A percentile compares a stretch with the other conserved stretches of the same genome.
Evolutionary conservation across 139 green algal genomes (phyloP).

Genomic region (Desmodesmus armatus): DNA sequence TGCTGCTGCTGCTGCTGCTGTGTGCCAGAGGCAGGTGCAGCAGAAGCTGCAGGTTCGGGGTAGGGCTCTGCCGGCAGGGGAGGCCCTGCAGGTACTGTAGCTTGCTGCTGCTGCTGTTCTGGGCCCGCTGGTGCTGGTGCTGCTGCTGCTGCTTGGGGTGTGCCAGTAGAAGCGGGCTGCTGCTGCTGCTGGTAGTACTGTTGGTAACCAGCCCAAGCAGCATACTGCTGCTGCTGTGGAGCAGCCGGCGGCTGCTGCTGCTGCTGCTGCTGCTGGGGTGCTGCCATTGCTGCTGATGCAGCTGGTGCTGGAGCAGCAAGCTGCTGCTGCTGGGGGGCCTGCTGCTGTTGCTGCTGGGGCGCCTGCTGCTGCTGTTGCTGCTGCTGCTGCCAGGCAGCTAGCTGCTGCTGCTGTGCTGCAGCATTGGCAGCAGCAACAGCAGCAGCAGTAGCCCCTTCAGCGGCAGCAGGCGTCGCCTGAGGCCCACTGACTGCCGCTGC

Average conservation of each 20-base stretch:
- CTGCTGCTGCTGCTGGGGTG: not conserved
- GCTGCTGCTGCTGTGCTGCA: not conserved
- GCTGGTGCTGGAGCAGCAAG: not conserved
- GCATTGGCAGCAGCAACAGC: not conserved
- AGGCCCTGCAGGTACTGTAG: no score
- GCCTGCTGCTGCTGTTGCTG: conserved; percentile 9
- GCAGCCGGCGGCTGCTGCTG: not conserved
- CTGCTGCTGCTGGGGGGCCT: not conserved
- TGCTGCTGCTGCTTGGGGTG: no score
- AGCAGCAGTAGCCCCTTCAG: not conserved
- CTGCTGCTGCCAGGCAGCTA: not conserved
- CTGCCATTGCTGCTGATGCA: not conserved
- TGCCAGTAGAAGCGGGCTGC: no score
- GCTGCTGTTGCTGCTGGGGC: conserved; percentile 5
- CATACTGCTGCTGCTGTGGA: no score
- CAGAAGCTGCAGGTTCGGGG: not conserved
- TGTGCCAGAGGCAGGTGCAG: not conserved
- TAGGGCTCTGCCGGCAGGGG: no score
- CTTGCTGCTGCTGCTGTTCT: no score
- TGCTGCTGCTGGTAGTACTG: no score
- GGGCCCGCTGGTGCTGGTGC: no score
- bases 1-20: not conserved
- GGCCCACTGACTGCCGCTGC: not conserved
- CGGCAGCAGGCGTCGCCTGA: not conserved
- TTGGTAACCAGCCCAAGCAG: no score